These are phyloP conservation scores for Clarireedia hainanense DNA, from an alignment of 2,329 filamentous ascomycete genomes.

Conservation along the genomic window DNA sequence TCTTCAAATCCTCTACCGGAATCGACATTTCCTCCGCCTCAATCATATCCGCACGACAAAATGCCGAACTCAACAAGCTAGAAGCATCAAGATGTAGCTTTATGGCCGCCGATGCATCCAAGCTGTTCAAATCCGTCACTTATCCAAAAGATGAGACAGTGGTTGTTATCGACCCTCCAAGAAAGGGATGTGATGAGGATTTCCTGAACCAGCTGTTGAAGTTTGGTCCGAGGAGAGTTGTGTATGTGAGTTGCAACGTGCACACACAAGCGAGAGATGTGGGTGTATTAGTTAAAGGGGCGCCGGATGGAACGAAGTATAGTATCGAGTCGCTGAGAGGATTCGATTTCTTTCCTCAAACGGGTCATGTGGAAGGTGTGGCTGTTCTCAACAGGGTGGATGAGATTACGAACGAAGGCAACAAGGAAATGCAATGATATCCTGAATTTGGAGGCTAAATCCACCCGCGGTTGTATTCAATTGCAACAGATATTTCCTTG, in stretches of 20 bases:
- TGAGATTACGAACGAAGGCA: conserved; percentile 12
- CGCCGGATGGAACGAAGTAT: conserved; percentile 49
- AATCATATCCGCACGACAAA: conserved; percentile 70
- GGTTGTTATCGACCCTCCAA: conserved; percentile 92
- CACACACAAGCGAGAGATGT: conserved; percentile 95
- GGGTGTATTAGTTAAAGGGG: conserved; percentile 73
- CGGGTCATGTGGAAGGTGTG: conserved; percentile 61
- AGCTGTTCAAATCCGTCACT: conserved; percentile 69
- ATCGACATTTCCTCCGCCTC: conserved; percentile 81
- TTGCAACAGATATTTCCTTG: not conserved
- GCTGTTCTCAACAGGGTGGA: conserved; percentile 55
- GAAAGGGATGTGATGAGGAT: conserved; percentile 83
- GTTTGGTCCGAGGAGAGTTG: conserved; percentile 70
- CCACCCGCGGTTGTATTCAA: not conserved
- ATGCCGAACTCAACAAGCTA: conserved; percentile 71
- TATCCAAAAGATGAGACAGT: conserved; percentile 77
- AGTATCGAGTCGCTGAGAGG: conserved; percentile 84
- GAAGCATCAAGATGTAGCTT: conserved; percentile 64
- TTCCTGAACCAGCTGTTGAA: conserved; percentile 75
- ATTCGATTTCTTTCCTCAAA: conserved; percentile 97
- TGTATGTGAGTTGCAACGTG: conserved; percentile 97
- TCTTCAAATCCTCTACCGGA: conserved; percentile 78
- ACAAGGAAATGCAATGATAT: not conserved
- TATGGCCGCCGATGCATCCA: conserved; percentile 77
- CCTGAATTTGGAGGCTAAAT: not conserved